Percentiles rank a stretch among this genome's conserved stretches.
Conservation (phyloP, 2,329 filamentous ascomycete genomes). For the Boeremia exigua region DNA sequence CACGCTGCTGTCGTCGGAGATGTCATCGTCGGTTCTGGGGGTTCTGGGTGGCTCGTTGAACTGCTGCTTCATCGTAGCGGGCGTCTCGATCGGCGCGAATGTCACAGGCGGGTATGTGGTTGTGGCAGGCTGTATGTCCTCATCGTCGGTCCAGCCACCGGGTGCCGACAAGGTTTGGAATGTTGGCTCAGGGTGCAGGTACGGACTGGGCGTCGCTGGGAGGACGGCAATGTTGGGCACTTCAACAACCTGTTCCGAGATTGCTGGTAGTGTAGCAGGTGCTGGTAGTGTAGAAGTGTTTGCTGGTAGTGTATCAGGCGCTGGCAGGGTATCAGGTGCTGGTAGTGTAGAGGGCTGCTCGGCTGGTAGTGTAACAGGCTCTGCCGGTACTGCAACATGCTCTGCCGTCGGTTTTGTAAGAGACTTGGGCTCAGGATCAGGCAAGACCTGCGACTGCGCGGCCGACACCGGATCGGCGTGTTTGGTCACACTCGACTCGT, state of each 20-base stretch:
- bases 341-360: no score
- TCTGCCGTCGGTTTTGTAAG: slow-evolving; percentile 27
- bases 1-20: slow-evolving; percentile 57
- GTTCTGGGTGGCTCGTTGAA: slow-evolving; percentile 7
- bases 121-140: slow-evolving; percentile 15
- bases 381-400: no score
- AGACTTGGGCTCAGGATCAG: slow-evolving; percentile 36
- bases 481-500: slow-evolving; percentile 13
- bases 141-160: slow-evolving; percentile 41
- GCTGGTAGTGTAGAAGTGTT: no score
- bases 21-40: slow-evolving; percentile 20
- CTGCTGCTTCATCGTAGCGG: slow-evolving; percentile 9
- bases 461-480: slow-evolving; percentile 16
- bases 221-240: slow-evolving; percentile 45
- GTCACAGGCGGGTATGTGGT: not conserved
- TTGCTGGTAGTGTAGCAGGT: slow-evolving; percentile 10
- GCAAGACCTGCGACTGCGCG: slow-evolving; percentile 22
- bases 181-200: slow-evolving; percentile 32
- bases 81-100: slow-evolving; percentile 11
- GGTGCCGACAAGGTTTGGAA: slow-evolving; percentile 38
- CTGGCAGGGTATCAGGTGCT: no score
- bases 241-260: slow-evolving; percentile 22
- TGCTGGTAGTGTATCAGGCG: no score
- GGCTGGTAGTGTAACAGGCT: no score
- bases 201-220: slow-evolving; percentile 44